These are phyloP conservation scores for Naematelia aurantialba DNA, from an alignment of 768 basidiomycete species.

Conservation along the genomic window DNA sequence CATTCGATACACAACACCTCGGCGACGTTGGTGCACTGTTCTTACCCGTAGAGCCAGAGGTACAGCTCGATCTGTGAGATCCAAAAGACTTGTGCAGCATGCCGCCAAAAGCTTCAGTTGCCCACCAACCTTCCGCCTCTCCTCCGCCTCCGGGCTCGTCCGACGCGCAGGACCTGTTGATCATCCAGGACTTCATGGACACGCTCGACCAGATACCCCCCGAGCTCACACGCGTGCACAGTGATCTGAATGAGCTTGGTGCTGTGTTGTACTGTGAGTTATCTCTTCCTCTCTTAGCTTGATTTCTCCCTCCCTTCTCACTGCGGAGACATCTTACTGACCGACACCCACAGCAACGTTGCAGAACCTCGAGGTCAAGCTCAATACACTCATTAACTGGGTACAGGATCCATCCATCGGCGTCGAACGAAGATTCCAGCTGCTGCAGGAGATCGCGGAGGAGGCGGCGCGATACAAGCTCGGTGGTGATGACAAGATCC, in stretches of 20 bases:
- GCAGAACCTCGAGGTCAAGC: slow-evolving; percentile 71
- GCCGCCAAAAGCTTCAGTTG: slow-evolving; percentile 27
- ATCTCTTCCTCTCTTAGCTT: not conserved
- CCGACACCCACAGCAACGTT: slow-evolving; percentile 62
- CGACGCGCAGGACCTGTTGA: slow-evolving; percentile 42
- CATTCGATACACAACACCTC: not conserved
- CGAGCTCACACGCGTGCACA: slow-evolving; percentile 89
- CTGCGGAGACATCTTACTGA: not conserved
- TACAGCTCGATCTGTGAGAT: no score
- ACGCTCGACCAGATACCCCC: slow-evolving; percentile 88
- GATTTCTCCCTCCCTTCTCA: not conserved
- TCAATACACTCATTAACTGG: slow-evolving; percentile 68
- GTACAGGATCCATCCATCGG: slow-evolving; percentile 57
- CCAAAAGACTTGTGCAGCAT: slow-evolving; percentile 12
- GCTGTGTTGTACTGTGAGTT: slow-evolving; percentile 67
- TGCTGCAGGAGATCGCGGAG: slow-evolving; percentile 88
- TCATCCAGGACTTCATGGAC: slow-evolving; percentile 55
- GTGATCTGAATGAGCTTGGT: slow-evolving; percentile 96
- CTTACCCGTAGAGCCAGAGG: no score
- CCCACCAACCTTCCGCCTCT: slow-evolving; percentile 19
- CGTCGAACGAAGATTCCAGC: slow-evolving; percentile 66
- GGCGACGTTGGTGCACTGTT: no score
- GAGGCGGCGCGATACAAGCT: slow-evolving; percentile 86
- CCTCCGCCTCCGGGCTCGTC: slow-evolving; percentile 21
- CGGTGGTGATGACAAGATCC: slow-evolving; percentile 96